Percentiles rank a stretch among this genome's conserved stretches.
Evolutionary conservation across 495 filamentous ascomycete species (phyloP).

Genomic region (Penicillium odoratum): DNA sequence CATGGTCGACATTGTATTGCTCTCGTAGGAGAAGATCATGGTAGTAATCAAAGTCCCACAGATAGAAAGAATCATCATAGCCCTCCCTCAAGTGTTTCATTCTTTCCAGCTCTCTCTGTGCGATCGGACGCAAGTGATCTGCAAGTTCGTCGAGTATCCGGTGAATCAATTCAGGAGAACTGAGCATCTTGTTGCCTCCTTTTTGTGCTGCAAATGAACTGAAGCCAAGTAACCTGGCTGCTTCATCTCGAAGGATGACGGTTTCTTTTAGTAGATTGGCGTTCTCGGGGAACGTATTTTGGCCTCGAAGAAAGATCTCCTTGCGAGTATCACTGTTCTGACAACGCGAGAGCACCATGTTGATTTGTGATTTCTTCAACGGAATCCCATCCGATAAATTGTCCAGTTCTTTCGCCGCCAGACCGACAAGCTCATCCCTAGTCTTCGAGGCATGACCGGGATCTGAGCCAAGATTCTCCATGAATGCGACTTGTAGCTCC

Average conservation of each 20-base stretch:
- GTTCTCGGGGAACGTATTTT: constrained; percentile 1
- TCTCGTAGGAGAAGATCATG: constrained; percentile 10
- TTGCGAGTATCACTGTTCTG: constrained; percentile 2
- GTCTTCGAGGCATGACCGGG: constrained; percentile 5
- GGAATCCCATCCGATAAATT: background rate
- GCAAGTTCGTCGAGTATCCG: constrained; percentile 2
- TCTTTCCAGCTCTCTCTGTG: background rate
- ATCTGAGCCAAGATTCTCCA: constrained; percentile 7
- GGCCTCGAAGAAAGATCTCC: constrained; percentile 1
- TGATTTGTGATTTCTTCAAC: background rate
- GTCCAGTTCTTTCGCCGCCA: background rate
- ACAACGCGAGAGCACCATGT: constrained; percentile 1
- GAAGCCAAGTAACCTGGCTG: constrained; percentile 10
- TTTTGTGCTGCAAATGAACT: constrained; percentile 11
- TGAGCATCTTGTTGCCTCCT: constrained; percentile 1
- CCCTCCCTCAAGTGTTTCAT: background rate
- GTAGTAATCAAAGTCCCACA: constrained; percentile 15
- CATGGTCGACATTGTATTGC: constrained; percentile 11
- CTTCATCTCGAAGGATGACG: constrained; percentile 12
- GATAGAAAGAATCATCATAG: constrained; percentile 1
- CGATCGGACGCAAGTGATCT: background rate
- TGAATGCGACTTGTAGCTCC: constrained; percentile 5
- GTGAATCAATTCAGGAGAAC: background rate
- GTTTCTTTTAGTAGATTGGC: constrained; percentile 4
- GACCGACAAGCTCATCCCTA: background rate